Evolutionary conservation across 257 asterid genomes (phyloP).

Genomic region (Catharanthus roseus): DNA sequence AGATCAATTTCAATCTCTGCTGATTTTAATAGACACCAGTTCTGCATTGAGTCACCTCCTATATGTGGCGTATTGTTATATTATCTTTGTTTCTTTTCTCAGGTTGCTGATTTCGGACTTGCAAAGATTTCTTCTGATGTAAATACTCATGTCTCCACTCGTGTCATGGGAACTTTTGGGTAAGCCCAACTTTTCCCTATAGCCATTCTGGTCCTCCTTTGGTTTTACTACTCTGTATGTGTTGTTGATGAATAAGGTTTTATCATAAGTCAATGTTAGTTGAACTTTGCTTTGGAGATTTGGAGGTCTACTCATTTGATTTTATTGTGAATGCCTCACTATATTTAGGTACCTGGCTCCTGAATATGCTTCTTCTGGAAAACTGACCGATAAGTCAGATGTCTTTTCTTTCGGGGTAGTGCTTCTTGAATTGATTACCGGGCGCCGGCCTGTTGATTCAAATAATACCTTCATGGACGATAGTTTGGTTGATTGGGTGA

Average conservation of each 20-base stretch:
- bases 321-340: slow-evolving; percentile 1
- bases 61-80: slow-evolving; percentile 6
- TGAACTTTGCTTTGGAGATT: background rate
- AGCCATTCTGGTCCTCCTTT: background rate
- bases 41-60: background rate
- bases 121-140: slow-evolving; percentile 65
- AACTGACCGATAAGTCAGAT: slow-evolving; percentile 84
- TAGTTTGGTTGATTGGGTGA: slow-evolving; percentile 93
- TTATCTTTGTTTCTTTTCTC: slow-evolving; percentile 23
- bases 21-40: background rate
- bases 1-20: background rate
- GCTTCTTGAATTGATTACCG: slow-evolving; percentile 94
- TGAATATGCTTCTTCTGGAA: slow-evolving; percentile 94
- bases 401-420: slow-evolving; percentile 95
- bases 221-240: background rate
- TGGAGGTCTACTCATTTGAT: background rate
- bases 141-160: slow-evolving; percentile 83
- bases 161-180: slow-evolving; percentile 99
- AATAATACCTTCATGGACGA: slow-evolving; percentile 57
- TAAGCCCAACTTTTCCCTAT: slow-evolving; percentile 22
- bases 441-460: slow-evolving; percentile 68
- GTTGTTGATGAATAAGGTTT: background rate
- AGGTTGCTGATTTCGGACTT: slow-evolving; percentile 98
- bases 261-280: background rate
- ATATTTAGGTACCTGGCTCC: slow-evolving; percentile 81